Evolutionary conservation across 495 filamentous ascomycete species (phyloP).

Genomic region (Hyaloscypha hepaticicola): DNA sequence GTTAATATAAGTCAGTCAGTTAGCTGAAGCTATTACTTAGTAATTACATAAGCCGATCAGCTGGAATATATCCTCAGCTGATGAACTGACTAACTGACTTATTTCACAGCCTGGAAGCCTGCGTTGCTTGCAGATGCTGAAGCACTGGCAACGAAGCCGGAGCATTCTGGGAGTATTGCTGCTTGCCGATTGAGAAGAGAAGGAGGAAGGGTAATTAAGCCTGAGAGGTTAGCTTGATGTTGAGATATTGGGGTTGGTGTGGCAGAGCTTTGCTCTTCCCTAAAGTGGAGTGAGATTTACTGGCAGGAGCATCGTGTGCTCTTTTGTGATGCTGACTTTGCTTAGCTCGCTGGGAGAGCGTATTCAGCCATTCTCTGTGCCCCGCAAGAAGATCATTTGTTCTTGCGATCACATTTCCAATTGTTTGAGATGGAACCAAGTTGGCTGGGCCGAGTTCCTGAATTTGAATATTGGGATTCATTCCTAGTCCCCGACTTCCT

Average conservation of each 20-base stretch:
- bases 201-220: conserved; percentile 10
- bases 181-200: background rate
- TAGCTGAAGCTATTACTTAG: too few species aligned
- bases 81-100: too few species aligned
- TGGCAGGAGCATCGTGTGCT: background rate
- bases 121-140: too few species aligned
- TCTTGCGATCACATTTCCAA: conserved; percentile 12
- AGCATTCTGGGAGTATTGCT: conserved; percentile 13
- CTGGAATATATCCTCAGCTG: too few species aligned
- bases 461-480: background rate
- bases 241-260: background rate
- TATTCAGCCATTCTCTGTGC: conserved; percentile 11
- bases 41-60: too few species aligned
- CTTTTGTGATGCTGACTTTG: background rate
- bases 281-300: background rate
- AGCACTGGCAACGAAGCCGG: background rate
- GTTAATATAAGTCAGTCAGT: too few species aligned
- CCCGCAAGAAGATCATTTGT: conserved; percentile 5
- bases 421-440: background rate
- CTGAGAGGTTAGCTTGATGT: too few species aligned
- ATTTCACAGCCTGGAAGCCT: too few species aligned
- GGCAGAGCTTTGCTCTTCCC: background rate
- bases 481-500: background rate
- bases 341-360: conserved; percentile 4
- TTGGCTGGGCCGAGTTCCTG: conserved; percentile 8